Evolutionary conservation across 176 grass and related monocot genomes (phyloP).

Genomic region (Phyllostachys edulis): DNA sequence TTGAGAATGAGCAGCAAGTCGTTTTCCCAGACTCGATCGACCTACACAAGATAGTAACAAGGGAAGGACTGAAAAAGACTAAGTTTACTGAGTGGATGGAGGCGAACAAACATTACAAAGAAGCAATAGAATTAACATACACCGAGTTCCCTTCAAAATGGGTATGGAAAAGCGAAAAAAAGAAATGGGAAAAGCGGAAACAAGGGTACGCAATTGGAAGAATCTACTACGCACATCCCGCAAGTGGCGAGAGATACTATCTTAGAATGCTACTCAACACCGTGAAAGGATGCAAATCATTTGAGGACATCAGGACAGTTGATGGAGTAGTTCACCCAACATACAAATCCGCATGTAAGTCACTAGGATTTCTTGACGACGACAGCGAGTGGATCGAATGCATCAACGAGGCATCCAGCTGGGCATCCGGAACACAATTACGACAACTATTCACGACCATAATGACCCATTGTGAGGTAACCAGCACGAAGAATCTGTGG

Average conservation of each 20-base stretch:
- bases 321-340: not conserved
- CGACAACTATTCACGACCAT: conserved; percentile 29
- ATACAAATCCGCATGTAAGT: conserved; percentile 40
- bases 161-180: conserved; percentile 12
- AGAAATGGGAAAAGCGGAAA: not conserved
- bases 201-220: not conserved
- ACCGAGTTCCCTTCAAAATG: conserved; percentile 18
- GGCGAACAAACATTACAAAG: not conserved
- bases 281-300: not conserved
- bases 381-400: conserved; percentile 16
- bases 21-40: not conserved
- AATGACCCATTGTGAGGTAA: not conserved
- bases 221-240: conserved; percentile 11
- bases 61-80: not conserved
- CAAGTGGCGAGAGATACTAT: conserved; percentile 27
- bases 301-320: conserved; percentile 26
- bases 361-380: conserved; percentile 30
- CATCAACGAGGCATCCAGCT: conserved; percentile 22
- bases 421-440: not conserved
- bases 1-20: not conserved
- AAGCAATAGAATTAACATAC: conserved; percentile 35
- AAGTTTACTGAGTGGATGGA: conserved; percentile 22
- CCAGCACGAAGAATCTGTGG: not conserved
- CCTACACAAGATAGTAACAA: not conserved
- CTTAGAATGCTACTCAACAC: conserved; percentile 33